These are phyloP conservation scores for Cladorrhinum samala DNA, from an alignment of 495 filamentous ascomycete species.

Conservation along the genomic window DNA sequence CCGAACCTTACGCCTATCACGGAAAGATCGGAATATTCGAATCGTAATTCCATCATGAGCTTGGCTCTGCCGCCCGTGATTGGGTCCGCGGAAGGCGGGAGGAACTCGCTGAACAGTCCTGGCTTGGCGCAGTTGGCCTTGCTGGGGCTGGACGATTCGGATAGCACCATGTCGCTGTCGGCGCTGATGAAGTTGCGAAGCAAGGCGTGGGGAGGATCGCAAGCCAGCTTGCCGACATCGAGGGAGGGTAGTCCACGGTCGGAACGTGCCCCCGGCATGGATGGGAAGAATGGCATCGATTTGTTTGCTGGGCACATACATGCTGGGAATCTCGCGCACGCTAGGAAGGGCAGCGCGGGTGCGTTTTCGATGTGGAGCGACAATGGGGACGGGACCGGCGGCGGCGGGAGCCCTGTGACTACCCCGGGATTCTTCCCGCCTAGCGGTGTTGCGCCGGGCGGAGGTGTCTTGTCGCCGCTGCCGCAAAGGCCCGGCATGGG, in stretches of 20 bases:
- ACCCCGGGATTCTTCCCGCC: conserved; percentile 1
- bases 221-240: conserved; percentile 59
- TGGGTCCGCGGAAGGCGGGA: conserved; percentile 31
- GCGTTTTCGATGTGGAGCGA: conserved; percentile 10
- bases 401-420: neutral
- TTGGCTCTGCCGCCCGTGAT: conserved; percentile 51
- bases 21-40: conserved; percentile 91
- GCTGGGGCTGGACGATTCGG: conserved; percentile 56
- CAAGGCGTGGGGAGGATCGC: conserved; percentile 75
- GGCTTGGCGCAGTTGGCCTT: conserved; percentile 67
- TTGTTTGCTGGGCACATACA: neutral
- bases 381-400: neutral
- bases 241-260: conserved; percentile 52
- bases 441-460: neutral
- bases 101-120: conserved; percentile 35
- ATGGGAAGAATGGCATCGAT: neutral
- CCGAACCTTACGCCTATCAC: conserved; percentile 95
- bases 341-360: conserved; percentile 2
- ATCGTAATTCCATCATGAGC: conserved; percentile 81
- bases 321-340: conserved; percentile 8
- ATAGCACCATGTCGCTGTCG: conserved; percentile 53
- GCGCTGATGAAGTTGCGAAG: conserved; percentile 66
- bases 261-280: conserved; percentile 20
- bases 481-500: neutral
- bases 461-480: neutral